A percentile compares a stretch with the other conserved stretches of the same genome.
These are phyloP conservation scores for Paecilomyces fulvus DNA, from an alignment of 2,329 filamentous ascomycete genomes.

Conservation along the genomic window DNA sequence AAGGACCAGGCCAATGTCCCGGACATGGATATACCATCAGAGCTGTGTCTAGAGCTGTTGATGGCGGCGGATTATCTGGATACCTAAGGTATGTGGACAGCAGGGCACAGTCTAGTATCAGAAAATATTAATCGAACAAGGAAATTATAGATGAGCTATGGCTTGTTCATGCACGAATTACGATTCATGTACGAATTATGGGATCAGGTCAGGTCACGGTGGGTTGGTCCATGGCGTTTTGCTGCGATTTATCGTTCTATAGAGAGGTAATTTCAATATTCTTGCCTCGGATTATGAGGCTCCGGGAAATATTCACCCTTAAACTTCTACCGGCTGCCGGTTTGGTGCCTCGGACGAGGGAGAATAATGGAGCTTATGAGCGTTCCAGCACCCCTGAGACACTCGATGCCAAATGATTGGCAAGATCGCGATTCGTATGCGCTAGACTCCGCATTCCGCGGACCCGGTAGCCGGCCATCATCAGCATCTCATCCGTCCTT, in stretches of 20 bases:
- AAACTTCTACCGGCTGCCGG: background rate
- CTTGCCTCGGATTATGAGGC: background rate
- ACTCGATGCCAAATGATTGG: background rate
- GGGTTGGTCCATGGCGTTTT: background rate
- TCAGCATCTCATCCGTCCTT: constrained; percentile 27
- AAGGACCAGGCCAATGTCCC: constrained; percentile 52
- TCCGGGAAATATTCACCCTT: background rate
- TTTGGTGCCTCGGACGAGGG: background rate
- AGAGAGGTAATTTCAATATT: background rate
- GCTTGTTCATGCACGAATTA: background rate
- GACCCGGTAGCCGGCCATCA: constrained; percentile 17
- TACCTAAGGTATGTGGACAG: constrained; percentile 15
- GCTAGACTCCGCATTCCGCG: background rate
- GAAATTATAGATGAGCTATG: background rate
- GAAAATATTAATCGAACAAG: background rate
- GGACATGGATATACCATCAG: constrained; percentile 59
- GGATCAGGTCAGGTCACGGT: background rate
- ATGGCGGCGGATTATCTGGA: constrained; percentile 61
- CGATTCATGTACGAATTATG: background rate
- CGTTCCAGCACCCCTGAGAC: background rate
- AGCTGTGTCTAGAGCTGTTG: constrained; percentile 56
- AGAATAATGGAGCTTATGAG: background rate
- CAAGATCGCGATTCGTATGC: background rate
- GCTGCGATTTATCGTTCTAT: background rate
- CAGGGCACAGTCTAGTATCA: constrained; percentile 7